Percentiles rank a stretch among this genome's conserved stretches.
Evolutionary conservation across 225 moss, liverwort and hornwort genomes (phyloP).

Genomic region (Asterella californica): DNA sequence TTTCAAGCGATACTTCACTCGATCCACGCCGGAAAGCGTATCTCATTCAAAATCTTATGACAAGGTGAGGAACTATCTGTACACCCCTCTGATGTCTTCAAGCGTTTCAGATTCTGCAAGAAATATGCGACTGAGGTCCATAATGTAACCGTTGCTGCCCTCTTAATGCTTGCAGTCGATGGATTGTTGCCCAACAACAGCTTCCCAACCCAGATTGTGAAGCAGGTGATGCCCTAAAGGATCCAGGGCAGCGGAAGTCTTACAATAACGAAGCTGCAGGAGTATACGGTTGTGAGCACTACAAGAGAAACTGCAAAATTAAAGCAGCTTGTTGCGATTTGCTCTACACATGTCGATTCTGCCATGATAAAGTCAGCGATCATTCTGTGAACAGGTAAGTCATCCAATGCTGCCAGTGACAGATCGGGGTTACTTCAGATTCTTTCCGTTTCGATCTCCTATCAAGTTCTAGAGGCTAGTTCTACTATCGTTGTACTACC

Average conservation of each 20-base stretch:
- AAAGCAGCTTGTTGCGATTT: constrained; percentile 89
- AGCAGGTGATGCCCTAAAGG: constrained; percentile 42
- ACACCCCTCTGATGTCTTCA: neutral
- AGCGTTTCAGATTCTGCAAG: neutral
- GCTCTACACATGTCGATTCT: constrained; percentile 86
- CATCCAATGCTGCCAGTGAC: neutral
- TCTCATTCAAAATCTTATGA: constrained; percentile 99
- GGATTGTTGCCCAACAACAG: constrained; percentile 92
- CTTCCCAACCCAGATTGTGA: constrained; percentile 36
- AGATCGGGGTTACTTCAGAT: neutral
- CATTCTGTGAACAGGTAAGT: constrained; percentile 88
- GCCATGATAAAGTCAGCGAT: constrained; percentile 98
- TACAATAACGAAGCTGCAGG: constrained; percentile 60
- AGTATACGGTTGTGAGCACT: constrained; percentile 89
- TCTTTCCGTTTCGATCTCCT: neutral
- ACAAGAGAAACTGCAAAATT: constrained; percentile 91
- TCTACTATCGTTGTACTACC: neutral
- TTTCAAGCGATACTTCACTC: constrained; percentile 88
- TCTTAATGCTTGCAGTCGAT: constrained; percentile 53
- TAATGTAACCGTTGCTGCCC: neutral
- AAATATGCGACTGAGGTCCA: neutral
- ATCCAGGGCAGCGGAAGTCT: constrained; percentile 47
- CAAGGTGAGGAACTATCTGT: constrained; percentile 48
- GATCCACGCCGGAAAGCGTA: constrained; percentile 94
- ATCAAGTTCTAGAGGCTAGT: neutral